Percentiles rank a stretch among this genome's conserved stretches.
phyloP scores from a whole-genome alignment of 2,329 filamentous ascomycete species.

The Fusarium multiceps region DNA sequence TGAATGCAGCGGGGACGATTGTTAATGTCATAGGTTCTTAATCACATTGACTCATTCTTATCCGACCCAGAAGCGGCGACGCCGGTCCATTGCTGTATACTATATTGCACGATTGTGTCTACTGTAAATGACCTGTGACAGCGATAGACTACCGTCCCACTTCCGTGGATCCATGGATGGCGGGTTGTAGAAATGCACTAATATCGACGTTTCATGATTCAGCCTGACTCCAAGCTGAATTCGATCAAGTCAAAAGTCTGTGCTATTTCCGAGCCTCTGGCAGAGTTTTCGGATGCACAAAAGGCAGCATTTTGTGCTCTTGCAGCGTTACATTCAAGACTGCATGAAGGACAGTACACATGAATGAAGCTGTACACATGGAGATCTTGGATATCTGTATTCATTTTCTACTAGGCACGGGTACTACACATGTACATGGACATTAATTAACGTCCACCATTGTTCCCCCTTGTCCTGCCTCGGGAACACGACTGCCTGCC shows the following conservation, averaged over 20 bases:
- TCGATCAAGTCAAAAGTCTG: conserved; percentile 6
- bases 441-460: conserved; percentile 14
- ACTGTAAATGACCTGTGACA: conserved; percentile 1
- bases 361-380: not conserved
- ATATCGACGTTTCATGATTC: conserved; percentile 36
- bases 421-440: conserved; percentile 7
- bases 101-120: not conserved
- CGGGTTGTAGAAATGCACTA: conserved; percentile 11
- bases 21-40: not conserved
- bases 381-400: not conserved
- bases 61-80: conserved; percentile 26
- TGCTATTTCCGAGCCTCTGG: conserved; percentile 14
- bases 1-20: conserved; percentile 9
- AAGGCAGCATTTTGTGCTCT: not conserved
- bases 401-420: not conserved
- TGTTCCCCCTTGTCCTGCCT: conserved; percentile 24
- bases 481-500: conserved; percentile 23
- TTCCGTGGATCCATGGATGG: not conserved
- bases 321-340: conserved; percentile 1
- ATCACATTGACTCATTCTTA: not conserved
- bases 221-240: conserved; percentile 12
- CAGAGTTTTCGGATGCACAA: not conserved
- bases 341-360: not conserved
- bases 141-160: conserved; percentile 19
- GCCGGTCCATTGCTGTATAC: conserved; percentile 9